Evolutionary conservation across 116 monocot genomes (phyloP), one percentile per base, ranked within the genome.

Genomic region (Trichopus zeylanicus): DNA sequence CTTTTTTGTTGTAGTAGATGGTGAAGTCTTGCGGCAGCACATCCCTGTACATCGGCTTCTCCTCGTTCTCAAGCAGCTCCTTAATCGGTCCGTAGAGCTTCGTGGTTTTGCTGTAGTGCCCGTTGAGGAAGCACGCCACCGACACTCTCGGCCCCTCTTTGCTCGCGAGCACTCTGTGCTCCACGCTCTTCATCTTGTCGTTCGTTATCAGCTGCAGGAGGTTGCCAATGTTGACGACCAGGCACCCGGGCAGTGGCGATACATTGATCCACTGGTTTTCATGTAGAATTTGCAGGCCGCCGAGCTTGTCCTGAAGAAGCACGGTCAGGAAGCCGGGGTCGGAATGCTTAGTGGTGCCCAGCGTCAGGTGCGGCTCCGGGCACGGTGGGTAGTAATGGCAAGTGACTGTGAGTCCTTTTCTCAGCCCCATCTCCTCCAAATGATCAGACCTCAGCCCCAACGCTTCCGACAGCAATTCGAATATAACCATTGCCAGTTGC

Each of bases 271-370:
- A 88, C 0, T 67, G 31, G 11, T 52, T 54, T 1, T 73, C 18
- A 52, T 77, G 70, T 32, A 74, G 60, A n/a, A 88, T 53, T 51
- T 88, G 88, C 20, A 81, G 70, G 4, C 88, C 88, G 5, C 88
- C 88, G 8, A 77, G 28, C 18, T 70, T 49, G 59, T 84, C 80
- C n/a, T 84, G 88, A 16, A 83, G 60, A 35, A 83, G 83, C 23
- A 88, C 28, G 3, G 80, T 84, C 0, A 88, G 59, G 65, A 83
- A 83, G 26, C 51, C 59, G 0, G 73, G 31, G 48, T 88, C 88
- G 0, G 80, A 66, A 61, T 88, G 88, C 65, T 61, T 48, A 69
- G 61, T 75, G 30, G 81, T 75, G 12, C 84, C 89, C 7, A 84
- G 57, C 4, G 84, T 66, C 0, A 81, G 67, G 19, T 83, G 64